Conservation (phyloP, 2,329 filamentous ascomycete genomes). For the Botrytis byssoidea region DNA sequence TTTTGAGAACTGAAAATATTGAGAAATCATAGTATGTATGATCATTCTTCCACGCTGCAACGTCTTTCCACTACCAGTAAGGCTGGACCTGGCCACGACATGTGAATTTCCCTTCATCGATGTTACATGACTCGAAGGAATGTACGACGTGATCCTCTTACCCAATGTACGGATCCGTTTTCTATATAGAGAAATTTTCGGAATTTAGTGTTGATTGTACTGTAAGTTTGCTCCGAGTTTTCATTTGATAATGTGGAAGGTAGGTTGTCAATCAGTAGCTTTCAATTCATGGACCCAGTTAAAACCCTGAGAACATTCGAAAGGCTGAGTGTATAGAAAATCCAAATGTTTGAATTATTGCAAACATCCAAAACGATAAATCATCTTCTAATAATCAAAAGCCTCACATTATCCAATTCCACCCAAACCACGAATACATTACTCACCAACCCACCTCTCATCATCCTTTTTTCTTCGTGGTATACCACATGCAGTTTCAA, state of each 20-base stretch:
- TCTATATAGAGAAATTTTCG: not conserved
- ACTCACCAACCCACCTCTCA: not conserved
- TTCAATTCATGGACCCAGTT: not conserved
- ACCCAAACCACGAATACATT: not conserved
- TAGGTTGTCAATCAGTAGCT: not conserved
- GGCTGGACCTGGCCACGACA: not conserved
- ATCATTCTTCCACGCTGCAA: too few species aligned
- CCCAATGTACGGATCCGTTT: slow-evolving; percentile 4
- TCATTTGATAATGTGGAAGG: not conserved
- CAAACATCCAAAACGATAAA: not conserved
- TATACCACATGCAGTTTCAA: not conserved
- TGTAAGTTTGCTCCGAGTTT: not conserved
- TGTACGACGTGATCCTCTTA: not conserved
- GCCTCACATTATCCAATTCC: not conserved
- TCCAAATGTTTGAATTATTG: too few species aligned
- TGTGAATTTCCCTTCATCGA: not conserved
- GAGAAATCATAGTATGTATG: not conserved
- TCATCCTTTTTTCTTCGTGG: too few species aligned
- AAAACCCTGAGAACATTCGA: rapidly evolving
- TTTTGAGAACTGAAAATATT: not conserved
- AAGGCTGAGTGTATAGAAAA: too few species aligned
- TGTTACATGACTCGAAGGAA: slow-evolving; percentile 4
- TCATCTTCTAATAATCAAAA: not conserved
- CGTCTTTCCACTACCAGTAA: not conserved
- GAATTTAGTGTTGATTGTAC: not conserved